Percentiles rank a stretch among this genome's conserved stretches.
Conservation (phyloP, 192 early-diverging fungal genomes). For the Linnemannia exigua region DNA sequence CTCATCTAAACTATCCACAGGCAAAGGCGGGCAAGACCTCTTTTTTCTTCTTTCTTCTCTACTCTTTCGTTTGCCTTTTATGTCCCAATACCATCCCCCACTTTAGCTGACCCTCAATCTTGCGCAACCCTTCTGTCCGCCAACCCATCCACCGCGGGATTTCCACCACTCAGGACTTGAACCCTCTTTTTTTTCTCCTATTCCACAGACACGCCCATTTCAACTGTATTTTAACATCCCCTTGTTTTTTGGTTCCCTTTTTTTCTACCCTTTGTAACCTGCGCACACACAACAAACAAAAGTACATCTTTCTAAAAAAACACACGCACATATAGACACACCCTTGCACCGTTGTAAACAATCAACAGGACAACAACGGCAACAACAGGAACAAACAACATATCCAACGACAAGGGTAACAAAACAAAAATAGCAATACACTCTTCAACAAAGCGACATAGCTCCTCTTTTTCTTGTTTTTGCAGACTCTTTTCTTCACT, state of each 20-base stretch:
- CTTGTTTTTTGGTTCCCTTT: not conserved
- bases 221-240: not conserved
- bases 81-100: not conserved
- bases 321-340: too few species aligned
- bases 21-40: not conserved
- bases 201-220: not conserved
- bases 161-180: not conserved
- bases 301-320: not conserved
- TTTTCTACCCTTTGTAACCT: not conserved
- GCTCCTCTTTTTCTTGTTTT: not conserved
- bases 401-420: not conserved
- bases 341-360: not conserved
- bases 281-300: slow-evolving; percentile 2
- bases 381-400: not conserved
- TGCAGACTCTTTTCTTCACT: not conserved
- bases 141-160: not conserved
- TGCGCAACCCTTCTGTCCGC: too few species aligned
- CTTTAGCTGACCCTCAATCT: not conserved
- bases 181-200: slow-evolving; percentile 1
- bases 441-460: not conserved
- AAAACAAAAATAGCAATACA: not conserved
- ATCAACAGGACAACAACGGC: not conserved
- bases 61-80: not conserved
- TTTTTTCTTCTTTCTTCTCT: not conserved
- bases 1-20: not conserved